These are phyloP conservation scores for Amanita polypyramis DNA, from an alignment of 768 basidiomycete genomes.

Conservation along the genomic window DNA sequence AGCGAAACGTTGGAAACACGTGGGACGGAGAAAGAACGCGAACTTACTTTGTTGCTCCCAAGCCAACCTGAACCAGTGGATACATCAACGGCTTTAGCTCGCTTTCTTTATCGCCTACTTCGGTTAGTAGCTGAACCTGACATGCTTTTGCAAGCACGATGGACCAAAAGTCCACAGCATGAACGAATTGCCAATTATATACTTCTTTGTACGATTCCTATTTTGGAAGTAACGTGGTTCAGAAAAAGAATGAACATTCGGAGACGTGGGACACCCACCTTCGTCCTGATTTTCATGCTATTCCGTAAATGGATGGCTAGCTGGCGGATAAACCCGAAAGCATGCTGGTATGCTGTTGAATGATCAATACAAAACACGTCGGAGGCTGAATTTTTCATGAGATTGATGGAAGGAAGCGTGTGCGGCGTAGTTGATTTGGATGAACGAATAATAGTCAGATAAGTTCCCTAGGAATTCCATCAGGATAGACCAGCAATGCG, in stretches of 20 bases:
- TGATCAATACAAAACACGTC: conserved; percentile 81
- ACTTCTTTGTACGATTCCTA: conserved; percentile 90
- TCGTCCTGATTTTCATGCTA: conserved; percentile 82
- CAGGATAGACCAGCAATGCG: not conserved
- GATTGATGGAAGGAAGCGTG: conserved; percentile 82
- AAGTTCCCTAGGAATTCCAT: conserved; percentile 58
- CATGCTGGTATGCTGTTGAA: conserved; percentile 77
- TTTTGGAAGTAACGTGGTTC: not conserved
- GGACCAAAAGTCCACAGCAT: conserved; percentile 94
- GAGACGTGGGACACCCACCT: conserved; percentile 31
- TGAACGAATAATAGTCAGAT: conserved; percentile 75
- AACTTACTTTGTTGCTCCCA: conserved; percentile 86
- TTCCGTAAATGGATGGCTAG: conserved; percentile 88
- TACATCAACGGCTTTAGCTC: conserved; percentile 86
- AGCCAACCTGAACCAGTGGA: conserved; percentile 87
- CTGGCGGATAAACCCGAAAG: conserved; percentile 92
- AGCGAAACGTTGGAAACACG: conserved; percentile 6
- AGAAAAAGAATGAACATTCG: not conserved
- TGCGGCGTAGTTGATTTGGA: conserved; percentile 80
- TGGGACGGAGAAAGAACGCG: conserved; percentile 3
- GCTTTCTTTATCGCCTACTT: conserved; percentile 41
- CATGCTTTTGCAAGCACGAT: conserved; percentile 80
- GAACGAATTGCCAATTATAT: conserved; percentile 98
- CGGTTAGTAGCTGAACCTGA: conserved; percentile 39
- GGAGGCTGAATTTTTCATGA: conserved; percentile 97